Evolutionary conservation across 73 alveolate genomes (phyloP).

Genomic region (Paramecium bursaria): DNA sequence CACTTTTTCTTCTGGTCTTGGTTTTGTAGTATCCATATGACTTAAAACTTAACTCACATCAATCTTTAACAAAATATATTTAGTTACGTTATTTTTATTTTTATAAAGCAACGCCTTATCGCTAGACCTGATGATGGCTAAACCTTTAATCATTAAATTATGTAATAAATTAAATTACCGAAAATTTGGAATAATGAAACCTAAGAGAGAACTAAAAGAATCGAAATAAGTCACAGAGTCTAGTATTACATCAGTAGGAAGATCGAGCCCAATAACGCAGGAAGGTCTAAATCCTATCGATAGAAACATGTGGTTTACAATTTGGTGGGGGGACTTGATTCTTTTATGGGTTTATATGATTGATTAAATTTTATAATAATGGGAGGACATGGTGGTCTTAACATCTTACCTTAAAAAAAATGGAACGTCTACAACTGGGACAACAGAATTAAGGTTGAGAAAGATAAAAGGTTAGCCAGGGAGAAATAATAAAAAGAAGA

Average conservation of each 20-base stretch:
- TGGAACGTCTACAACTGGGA: slow-evolving; percentile 69
- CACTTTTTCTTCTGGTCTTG: slow-evolving; percentile 52
- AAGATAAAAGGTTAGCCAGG: slow-evolving; percentile 17
- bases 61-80: too few species aligned
- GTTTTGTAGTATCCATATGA: neutral
- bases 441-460: slow-evolving; percentile 33
- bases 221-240: too few species aligned
- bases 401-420: slow-evolving; percentile 67
- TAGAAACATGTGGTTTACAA: too few species aligned
- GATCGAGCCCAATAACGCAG: slow-evolving; percentile 48
- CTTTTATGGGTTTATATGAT: slow-evolving; percentile 29
- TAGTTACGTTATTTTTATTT: too few species aligned
- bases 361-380: neutral
- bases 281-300: slow-evolving; percentile 12
- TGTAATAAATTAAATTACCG: too few species aligned
- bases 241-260: slow-evolving; percentile 21
- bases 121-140: too few species aligned
- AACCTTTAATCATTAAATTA: too few species aligned
- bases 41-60: too few species aligned
- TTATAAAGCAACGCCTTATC: too few species aligned
- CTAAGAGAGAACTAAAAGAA: too few species aligned
- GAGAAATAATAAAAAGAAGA: slow-evolving; percentile 2
- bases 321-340: slow-evolving; percentile 45
- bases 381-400: slow-evolving; percentile 74
- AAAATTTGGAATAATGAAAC: too few species aligned